These are phyloP conservation scores for Apophysomyces trapeziformis DNA, from an alignment of 371 early-diverging fungal species.

Conservation along the genomic window DNA sequence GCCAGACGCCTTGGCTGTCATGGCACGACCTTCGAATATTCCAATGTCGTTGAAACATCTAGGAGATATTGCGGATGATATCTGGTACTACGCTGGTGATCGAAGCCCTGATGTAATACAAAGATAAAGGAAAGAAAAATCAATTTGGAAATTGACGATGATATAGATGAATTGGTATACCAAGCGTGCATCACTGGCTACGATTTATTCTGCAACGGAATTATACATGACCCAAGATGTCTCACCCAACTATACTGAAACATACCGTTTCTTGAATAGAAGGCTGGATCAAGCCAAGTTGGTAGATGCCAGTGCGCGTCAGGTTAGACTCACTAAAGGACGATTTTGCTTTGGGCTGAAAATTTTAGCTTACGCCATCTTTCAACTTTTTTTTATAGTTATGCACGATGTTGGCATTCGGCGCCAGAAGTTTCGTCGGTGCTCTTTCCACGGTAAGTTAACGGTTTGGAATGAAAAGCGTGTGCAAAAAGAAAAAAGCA, in stretches of 20 bases:
- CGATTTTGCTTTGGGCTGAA: constrained; percentile 4
- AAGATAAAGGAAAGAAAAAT: neutral
- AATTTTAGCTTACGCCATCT: neutral
- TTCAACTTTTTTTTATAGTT: constrained; percentile 26
- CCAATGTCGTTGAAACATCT: constrained; percentile 71
- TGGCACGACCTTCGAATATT: constrained; percentile 79
- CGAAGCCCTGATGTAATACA: constrained; percentile 73
- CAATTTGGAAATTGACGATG: neutral
- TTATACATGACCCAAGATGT: constrained; percentile 88
- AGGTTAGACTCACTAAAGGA: constrained; percentile 35
- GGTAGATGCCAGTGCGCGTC: constrained; percentile 59
- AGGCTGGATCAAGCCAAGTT: constrained; percentile 73
- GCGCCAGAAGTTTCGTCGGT: constrained; percentile 46
- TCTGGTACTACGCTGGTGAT: constrained; percentile 91
- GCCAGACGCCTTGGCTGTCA: constrained; percentile 88
- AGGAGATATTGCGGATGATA: constrained; percentile 78
- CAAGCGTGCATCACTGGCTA: constrained; percentile 79
- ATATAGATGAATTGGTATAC: constrained; percentile 87
- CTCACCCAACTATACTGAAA: constrained; percentile 72
- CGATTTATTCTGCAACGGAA: constrained; percentile 85
- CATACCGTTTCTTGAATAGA: constrained; percentile 77
- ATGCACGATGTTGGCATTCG: constrained; percentile 51
- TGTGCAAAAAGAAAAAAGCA: too few relatives aligned
- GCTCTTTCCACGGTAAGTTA: constrained; percentile 43
- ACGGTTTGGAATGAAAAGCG: neutral